These are phyloP conservation scores for Nakazawaea ishiwadae DNA, from an alignment of 805 yeast genomes.

Conservation along the genomic window DNA sequence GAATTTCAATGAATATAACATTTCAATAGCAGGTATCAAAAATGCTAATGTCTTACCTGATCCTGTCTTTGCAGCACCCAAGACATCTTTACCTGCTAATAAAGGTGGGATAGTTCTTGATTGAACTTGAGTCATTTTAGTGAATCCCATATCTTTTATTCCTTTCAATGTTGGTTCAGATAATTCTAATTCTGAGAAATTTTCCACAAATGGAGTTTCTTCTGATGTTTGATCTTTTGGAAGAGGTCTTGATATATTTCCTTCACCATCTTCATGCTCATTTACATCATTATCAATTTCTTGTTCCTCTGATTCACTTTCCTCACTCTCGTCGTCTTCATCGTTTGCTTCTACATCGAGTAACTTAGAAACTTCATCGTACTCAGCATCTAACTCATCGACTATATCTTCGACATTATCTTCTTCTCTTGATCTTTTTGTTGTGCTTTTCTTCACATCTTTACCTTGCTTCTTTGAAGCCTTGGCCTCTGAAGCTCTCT, in stretches of 20 bases:
- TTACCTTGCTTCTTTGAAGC: not conserved
- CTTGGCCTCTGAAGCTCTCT: not conserved
- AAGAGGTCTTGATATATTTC: constrained; percentile 13
- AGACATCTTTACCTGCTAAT: constrained; percentile 92
- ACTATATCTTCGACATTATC: constrained; percentile 39
- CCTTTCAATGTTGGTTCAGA: constrained; percentile 83
- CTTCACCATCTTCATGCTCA: constrained; percentile 32
- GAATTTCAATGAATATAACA: constrained; percentile 83
- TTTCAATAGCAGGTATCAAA: constrained; percentile 91
- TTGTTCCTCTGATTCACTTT: constrained; percentile 17
- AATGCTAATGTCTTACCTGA: constrained; percentile 98
- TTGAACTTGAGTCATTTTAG: constrained; percentile 90
- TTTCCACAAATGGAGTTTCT: constrained; percentile 18
- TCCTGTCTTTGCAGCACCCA: constrained; percentile 99
- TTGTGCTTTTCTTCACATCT: not conserved
- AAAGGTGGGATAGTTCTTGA: constrained; percentile 95
- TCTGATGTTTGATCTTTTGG: constrained; percentile 8
- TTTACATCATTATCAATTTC: constrained; percentile 23
- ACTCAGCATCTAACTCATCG: constrained; percentile 52
- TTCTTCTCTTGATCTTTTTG: constrained; percentile 17
- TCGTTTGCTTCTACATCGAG: constrained; percentile 41
- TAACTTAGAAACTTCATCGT: constrained; percentile 51
- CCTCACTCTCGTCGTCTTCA: constrained; percentile 21
- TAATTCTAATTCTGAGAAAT: constrained; percentile 52
- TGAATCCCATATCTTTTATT: constrained; percentile 83